phyloP scores from a whole-genome alignment of 2,329 filamentous ascomycete species.

The Trichophyton benhamiae region DNA sequence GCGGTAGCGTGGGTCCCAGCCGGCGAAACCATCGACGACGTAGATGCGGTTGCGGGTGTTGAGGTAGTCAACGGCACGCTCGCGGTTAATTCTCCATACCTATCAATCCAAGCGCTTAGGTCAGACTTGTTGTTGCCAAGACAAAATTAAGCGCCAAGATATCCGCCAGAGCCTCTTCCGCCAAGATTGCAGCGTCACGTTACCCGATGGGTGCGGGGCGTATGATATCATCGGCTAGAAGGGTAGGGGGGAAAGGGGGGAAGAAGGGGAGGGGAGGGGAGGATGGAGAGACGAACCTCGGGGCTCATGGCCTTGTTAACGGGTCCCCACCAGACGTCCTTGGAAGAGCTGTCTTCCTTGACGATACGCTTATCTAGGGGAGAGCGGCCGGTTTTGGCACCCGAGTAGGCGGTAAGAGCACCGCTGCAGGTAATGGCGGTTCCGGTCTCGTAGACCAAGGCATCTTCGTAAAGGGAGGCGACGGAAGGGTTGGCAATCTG shows the following conservation, averaged over 20 bases:
- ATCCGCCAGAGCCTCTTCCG: neutral
- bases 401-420: constrained; percentile 92
- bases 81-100: constrained; percentile 99
- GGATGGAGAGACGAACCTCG: constrained; percentile 54
- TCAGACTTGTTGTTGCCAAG: constrained; percentile 9
- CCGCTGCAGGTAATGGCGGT: constrained; percentile 94
- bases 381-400: constrained; percentile 93
- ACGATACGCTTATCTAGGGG: constrained; percentile 97
- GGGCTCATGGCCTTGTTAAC: constrained; percentile 98
- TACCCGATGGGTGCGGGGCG: neutral
- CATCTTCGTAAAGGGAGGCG: constrained; percentile 95
- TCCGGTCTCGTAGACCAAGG: constrained; percentile 91
- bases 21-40: constrained; percentile 91
- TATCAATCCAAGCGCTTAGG: constrained; percentile 38
- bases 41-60: constrained; percentile 99
- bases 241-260: neutral
- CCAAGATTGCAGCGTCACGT: constrained; percentile 3
- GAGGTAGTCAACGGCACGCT: constrained; percentile 96
- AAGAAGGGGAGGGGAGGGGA: neutral
- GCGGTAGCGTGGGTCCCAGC: constrained; percentile 97
- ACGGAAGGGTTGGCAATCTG: constrained; percentile 85
- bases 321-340: constrained; percentile 96
- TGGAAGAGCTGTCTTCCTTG: constrained; percentile 75
- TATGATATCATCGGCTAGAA: neutral
- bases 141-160: neutral